phyloP scores from a whole-genome alignment of 2,329 filamentous ascomycete genomes.

The Fusarium sp. region DNA sequence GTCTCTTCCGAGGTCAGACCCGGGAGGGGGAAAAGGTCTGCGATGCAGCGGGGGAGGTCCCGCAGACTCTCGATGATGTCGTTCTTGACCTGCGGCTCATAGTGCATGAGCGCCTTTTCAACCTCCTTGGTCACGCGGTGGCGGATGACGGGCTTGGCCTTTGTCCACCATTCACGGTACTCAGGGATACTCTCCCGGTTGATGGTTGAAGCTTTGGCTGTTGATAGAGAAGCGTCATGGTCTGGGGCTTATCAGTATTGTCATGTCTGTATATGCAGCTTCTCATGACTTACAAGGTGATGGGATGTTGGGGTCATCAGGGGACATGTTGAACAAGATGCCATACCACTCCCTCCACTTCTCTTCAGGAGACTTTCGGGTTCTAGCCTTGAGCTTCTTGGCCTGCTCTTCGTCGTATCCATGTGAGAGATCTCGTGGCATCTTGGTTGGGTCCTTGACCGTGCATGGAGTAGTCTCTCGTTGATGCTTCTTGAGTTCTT shows the following conservation, averaged over 20 bases:
- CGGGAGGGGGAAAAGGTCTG: constrained; percentile 15
- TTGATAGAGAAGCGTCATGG: constrained; percentile 12
- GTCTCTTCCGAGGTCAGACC: constrained; percentile 27
- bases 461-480: constrained; percentile 28
- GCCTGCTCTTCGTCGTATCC: constrained; percentile 40
- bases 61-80: constrained; percentile 17
- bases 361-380: constrained; percentile 5
- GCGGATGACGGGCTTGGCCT: constrained; percentile 18
- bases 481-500: constrained; percentile 36
- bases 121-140: constrained; percentile 14
- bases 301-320: constrained; percentile 32
- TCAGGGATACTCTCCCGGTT: constrained; percentile 10
- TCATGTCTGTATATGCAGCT: too few species aligned
- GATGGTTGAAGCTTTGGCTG: neutral
- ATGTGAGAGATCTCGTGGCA: constrained; percentile 27
- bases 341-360: constrained; percentile 38
- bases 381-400: constrained; percentile 29
- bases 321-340: constrained; percentile 28
- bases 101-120: constrained; percentile 10
- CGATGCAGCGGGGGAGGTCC: constrained; percentile 17
- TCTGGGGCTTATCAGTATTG: neutral
- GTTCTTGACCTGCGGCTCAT: constrained; percentile 13
- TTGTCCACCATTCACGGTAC: constrained; percentile 18
- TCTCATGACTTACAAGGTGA: constrained; percentile 37
- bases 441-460: constrained; percentile 27